phyloP scores from a whole-genome alignment of 306 rosid species.

The Purshia tridentata region DNA sequence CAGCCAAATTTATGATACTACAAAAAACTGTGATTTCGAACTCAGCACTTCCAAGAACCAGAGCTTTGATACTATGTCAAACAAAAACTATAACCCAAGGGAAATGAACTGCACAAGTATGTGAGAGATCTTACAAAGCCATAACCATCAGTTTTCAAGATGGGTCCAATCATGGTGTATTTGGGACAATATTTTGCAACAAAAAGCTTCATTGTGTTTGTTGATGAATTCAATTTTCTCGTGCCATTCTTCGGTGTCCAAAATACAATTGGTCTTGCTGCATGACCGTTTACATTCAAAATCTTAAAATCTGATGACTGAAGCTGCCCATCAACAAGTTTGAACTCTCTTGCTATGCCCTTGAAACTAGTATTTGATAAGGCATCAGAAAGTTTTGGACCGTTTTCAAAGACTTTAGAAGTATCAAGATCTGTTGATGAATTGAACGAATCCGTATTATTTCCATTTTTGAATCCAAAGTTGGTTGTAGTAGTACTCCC shows the following conservation, averaged over 20 bases:
- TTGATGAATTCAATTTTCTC: not conserved
- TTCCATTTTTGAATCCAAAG: not conserved
- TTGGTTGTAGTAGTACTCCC: not conserved
- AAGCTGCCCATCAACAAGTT: slow-evolving; percentile 32
- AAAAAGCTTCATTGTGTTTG: slow-evolving; percentile 14
- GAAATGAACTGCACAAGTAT: no score
- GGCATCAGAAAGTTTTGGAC: slow-evolving; percentile 19
- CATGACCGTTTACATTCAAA: slow-evolving; percentile 32
- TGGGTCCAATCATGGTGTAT: slow-evolving; percentile 30
- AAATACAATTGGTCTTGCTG: slow-evolving; percentile 12
- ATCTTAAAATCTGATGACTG: slow-evolving; percentile 37
- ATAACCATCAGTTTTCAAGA: slow-evolving; percentile 31
- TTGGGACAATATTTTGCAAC: slow-evolving; percentile 35
- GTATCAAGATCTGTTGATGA: slow-evolving; percentile 18
- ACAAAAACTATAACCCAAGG: no score
- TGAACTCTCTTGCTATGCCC: slow-evolving; percentile 49
- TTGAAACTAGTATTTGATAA: slow-evolving; percentile 29
- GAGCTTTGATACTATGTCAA: no score
- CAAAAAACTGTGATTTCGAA: no score
- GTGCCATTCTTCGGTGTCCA: slow-evolving; percentile 17
- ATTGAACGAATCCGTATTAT: not conserved
- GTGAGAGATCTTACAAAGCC: slow-evolving; percentile 39
- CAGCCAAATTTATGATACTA: no score
- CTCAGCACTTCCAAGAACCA: no score
- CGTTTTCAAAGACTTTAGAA: not conserved